phyloP scores from a whole-genome alignment of 1,284 basidiomycete genomes.

The Leccinum proximum region DNA sequence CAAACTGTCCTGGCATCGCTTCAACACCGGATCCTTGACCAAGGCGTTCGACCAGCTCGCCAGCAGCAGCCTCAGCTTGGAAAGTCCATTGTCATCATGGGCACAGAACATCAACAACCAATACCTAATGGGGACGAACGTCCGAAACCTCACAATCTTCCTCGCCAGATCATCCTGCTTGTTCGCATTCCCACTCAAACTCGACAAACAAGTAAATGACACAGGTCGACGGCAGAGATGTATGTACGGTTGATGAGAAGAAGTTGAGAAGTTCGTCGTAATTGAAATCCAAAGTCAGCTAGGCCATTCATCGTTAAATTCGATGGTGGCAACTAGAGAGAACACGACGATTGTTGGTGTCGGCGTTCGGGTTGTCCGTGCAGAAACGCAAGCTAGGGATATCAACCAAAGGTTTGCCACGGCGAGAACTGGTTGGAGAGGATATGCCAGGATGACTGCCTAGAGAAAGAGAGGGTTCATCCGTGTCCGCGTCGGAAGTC shows the following conservation, averaged over 20 bases:
- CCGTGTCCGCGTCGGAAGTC: no score
- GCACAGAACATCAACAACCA: no score
- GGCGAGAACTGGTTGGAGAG: conserved; percentile 22
- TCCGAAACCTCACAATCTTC: conserved; percentile 21
- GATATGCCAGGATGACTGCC: no score
- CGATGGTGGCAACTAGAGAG: conserved; percentile 82
- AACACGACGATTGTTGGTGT: conserved; percentile 40
- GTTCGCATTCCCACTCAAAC: no score
- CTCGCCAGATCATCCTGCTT: conserved; percentile 31
- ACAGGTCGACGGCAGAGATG: conserved; percentile 71
- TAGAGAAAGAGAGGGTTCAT: conserved; percentile 23
- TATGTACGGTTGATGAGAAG: conserved; percentile 88
- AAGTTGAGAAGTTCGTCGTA: conserved; percentile 84
- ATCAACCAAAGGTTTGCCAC: conserved; percentile 30
- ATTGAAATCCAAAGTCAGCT: conserved; percentile 79
- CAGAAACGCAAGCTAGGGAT: conserved; percentile 31
- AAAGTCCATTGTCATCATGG: no score
- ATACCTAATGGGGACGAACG: no score
- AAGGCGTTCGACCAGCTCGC: conserved; percentile 34
- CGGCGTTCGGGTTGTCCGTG: conserved; percentile 14
- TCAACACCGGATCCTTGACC: conserved; percentile 62
- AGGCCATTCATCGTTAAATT: conserved; percentile 77
- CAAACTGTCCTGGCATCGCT: conserved; percentile 48
- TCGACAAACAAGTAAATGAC: conserved; percentile 74
- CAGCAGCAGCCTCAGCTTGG: no score